Evolutionary conservation across 768 basidiomycete genomes (phyloP).

Genomic region (Lentinula edodes): DNA sequence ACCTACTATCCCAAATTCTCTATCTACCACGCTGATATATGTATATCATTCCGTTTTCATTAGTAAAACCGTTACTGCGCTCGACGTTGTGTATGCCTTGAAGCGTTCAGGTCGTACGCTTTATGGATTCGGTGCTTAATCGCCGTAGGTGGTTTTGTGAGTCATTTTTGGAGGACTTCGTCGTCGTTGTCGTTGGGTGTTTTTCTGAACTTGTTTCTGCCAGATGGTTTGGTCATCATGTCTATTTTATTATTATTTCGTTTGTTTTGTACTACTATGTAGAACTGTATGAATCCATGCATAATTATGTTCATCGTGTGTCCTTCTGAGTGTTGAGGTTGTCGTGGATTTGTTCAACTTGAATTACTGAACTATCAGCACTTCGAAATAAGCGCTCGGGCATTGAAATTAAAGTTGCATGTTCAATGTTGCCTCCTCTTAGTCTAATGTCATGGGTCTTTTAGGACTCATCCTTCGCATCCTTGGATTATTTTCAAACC

Average conservation of each 20-base stretch:
- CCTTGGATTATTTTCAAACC: background rate
- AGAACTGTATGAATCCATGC: background rate
- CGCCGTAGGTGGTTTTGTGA: background rate
- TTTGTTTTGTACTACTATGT: slow-evolving; percentile 1
- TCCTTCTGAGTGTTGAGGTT: too few relatives aligned
- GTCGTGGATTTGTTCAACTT: too few relatives aligned
- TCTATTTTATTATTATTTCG: background rate
- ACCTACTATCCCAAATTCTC: slow-evolving; percentile 24
- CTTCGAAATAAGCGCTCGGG: too few relatives aligned
- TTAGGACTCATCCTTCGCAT: background rate
- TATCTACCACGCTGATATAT: background rate
- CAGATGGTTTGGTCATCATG: background rate
- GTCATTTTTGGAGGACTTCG: background rate
- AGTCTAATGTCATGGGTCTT: background rate
- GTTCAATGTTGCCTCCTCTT: too few relatives aligned
- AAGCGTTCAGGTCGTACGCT: slow-evolving; percentile 52
- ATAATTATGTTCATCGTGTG: background rate
- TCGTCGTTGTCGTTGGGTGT: background rate
- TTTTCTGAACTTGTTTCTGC: background rate
- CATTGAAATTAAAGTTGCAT: too few relatives aligned
- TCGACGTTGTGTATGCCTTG: slow-evolving; percentile 6
- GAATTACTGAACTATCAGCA: too few relatives aligned
- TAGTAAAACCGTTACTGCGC: slow-evolving; percentile 44
- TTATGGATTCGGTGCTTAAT: slow-evolving; percentile 64
- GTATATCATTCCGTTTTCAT: background rate